These are phyloP conservation scores for Tylopilus sp. DNA, from an alignment of 768 basidiomycete genomes.

Conservation along the genomic window DNA sequence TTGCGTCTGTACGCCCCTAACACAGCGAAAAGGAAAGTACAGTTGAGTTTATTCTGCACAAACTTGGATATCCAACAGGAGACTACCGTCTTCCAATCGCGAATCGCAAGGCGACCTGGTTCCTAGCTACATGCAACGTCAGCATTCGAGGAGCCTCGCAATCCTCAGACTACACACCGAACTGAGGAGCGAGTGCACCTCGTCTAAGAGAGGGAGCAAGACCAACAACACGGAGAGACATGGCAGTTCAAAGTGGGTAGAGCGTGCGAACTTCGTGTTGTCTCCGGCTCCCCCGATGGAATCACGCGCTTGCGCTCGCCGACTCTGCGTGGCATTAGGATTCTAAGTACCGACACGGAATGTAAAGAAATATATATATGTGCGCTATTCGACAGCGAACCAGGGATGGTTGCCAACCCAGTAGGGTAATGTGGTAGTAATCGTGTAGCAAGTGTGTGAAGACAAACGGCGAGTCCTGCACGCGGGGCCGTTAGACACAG, in stretches of 20 bases:
- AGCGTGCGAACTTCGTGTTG: slow-evolving; percentile 7
- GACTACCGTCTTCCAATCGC: slow-evolving; percentile 41
- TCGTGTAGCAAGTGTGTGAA: slow-evolving; percentile 22
- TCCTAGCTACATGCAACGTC: slow-evolving; percentile 34
- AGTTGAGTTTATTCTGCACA: not conserved
- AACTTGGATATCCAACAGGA: not conserved
- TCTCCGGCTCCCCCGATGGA: not conserved
- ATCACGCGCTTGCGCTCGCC: too few relatives aligned
- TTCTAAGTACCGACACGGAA: not conserved
- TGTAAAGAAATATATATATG: slow-evolving; percentile 11
- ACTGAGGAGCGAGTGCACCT: slow-evolving; percentile 37
- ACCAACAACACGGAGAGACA: slow-evolving; percentile 51
- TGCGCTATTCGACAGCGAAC: slow-evolving; percentile 12
- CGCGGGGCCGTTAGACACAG: slow-evolving; percentile 1
- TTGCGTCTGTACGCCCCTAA: slow-evolving; percentile 59
- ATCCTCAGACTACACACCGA: slow-evolving; percentile 20
- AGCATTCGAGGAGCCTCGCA: not conserved
- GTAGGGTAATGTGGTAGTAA: slow-evolving; percentile 5
- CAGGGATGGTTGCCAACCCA: slow-evolving; percentile 3
- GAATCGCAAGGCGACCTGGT: slow-evolving; percentile 34
- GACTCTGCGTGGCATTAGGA: not conserved
- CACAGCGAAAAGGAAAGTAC: not conserved
- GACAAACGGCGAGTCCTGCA: slow-evolving; percentile 7
- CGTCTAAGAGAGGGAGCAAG: slow-evolving; percentile 55
- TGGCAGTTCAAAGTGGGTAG: slow-evolving; percentile 26